A percentile compares a stretch with the other conserved stretches of the same genome.
Conservation (phyloP, 1,139 yeast species). For the Sugiyamaella paludigena region DNA sequence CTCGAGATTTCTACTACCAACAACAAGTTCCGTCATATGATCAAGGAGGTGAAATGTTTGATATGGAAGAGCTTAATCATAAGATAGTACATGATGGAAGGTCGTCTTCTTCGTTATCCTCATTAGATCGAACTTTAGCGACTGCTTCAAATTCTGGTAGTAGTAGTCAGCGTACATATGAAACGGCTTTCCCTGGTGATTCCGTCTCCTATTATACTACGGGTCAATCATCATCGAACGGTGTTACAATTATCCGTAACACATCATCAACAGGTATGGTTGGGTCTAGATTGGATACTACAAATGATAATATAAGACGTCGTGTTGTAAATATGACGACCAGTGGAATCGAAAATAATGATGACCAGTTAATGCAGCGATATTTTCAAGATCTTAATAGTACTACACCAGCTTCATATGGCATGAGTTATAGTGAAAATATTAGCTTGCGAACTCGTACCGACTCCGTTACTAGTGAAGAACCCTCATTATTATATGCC, state of each 20-base stretch:
- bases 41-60: slow-evolving; percentile 4
- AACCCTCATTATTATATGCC: slow-evolving; percentile 19
- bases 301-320: slow-evolving; percentile 6
- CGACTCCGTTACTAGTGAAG: slow-evolving; percentile 16
- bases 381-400: slow-evolving; percentile 16
- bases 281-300: background rate
- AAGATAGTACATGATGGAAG: background rate
- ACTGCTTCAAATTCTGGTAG: background rate
- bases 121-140: slow-evolving; percentile 1
- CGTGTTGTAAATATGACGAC: slow-evolving; percentile 1
- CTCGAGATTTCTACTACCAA: slow-evolving; percentile 6
- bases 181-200: slow-evolving; percentile 11
- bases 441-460: slow-evolving; percentile 16
- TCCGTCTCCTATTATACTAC: slow-evolving; percentile 22
- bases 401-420: slow-evolving; percentile 8
- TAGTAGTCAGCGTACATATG: slow-evolving; percentile 3
- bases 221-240: slow-evolving; percentile 22
- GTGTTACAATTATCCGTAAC: background rate
- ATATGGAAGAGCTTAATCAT: slow-evolving; percentile 1
- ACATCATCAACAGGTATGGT: slow-evolving; percentile 13
- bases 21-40: background rate
- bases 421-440: slow-evolving; percentile 1
- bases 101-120: background rate
- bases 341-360: slow-evolving; percentile 1
- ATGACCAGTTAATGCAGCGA: slow-evolving; percentile 12